phyloP scores from a whole-genome alignment of 345 rosid genomes.

The Corchorus capsularis region DNA sequence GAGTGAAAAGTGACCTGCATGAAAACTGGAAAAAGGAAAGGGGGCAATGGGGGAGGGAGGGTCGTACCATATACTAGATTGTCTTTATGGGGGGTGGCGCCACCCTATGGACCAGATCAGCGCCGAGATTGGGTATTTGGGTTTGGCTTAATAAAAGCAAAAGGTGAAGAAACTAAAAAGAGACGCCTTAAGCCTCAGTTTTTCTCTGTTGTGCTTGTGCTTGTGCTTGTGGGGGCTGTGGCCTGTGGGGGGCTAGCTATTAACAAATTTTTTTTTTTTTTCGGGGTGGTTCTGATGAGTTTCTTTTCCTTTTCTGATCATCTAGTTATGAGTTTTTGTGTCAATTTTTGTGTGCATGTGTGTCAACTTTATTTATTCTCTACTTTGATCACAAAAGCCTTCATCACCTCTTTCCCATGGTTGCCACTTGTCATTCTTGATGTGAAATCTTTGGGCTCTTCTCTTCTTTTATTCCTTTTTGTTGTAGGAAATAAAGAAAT shows the following conservation, averaged over 20 bases:
- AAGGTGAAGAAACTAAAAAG: conserved; percentile 3
- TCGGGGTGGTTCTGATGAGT: no score
- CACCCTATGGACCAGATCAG: conserved; percentile 18
- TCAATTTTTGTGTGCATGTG: not conserved
- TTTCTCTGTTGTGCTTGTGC: not conserved
- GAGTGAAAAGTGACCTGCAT: not conserved
- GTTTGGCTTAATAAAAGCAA: not conserved
- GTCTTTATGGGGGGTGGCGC: conserved; percentile 12
- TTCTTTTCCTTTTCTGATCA: no score
- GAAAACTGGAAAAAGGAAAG: not conserved
- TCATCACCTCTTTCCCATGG: not conserved
- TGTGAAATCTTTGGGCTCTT: not conserved
- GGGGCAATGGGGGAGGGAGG: not conserved
- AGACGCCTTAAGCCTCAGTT: not conserved
- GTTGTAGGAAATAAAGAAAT: not conserved
- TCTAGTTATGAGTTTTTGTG: not conserved
- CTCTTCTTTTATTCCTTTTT: not conserved
- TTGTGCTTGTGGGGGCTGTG: no score
- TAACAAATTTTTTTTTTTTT: no score
- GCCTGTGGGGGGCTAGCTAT: not conserved
- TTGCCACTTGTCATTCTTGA: conserved; percentile 8
- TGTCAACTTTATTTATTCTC: conserved; percentile 11
- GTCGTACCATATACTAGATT: not conserved
- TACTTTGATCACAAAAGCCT: not conserved
- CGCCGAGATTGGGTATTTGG: not conserved